Evolutionary conservation across 306 rosid genomes (phyloP), one percentile per base, ranked within the genome.

Genomic region (Cucumis hystrix): DNA sequence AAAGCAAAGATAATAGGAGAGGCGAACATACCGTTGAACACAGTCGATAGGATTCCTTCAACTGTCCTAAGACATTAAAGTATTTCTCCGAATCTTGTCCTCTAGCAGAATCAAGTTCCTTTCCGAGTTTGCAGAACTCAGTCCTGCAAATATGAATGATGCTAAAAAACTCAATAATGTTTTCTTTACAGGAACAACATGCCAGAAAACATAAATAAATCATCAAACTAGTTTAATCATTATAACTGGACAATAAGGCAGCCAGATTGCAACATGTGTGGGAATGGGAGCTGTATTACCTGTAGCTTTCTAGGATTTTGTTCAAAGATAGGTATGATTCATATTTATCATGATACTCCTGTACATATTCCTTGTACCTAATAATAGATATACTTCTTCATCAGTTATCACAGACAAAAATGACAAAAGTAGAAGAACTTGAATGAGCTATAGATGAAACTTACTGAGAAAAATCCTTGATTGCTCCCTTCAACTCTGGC

Each of bases 401-500:
- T 60, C 79, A 77, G 70, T 51, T 28, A 61, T 45, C 78, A 84
- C 82, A 84, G 83, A 79, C 51, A 83, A 25, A 65, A 79, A 66
- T 79, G 13, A 28, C 60, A 25, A 15, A 47, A 49, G 41, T 49
- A 49, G 25, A 71, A 71, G 60, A 71, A 71, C 37, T 28, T 20
- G 45, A 43, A 69, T 70, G 76, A 78, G 43, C 54, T 80, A 65
- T 59, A 65, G 13, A 52, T 77, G 75, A 69, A 62, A 78, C 98
- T 86, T 89, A 95, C 98, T 95, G 97, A 79, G 92, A 83, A 40
- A 84, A 81, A 85, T 86, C 85, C 78, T 75, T 83, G 87, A 95
- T 92, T 21, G 97, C 88, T 68, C 96, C 98, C 89, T 84, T 96
- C 71, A 88, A 82, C 80, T 96, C 98, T 30, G 99, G 94, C 83